phyloP scores from a whole-genome alignment of 1,284 basidiomycete species.

The Inonotus hispidus region DNA sequence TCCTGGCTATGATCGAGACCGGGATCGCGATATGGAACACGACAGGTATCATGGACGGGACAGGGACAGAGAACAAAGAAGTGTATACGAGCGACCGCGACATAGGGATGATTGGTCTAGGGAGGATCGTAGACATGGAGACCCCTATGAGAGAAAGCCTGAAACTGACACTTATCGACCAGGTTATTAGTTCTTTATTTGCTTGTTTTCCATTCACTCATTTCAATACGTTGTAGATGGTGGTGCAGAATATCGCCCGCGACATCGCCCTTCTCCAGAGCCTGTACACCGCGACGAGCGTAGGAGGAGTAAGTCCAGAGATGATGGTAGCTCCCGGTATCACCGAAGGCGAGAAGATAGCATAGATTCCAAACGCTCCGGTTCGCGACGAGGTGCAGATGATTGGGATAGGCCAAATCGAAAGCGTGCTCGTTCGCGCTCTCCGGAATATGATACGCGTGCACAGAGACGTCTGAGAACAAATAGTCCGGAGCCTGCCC shows the following conservation, averaged over 20 bases:
- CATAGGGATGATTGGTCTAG: constrained; percentile 5
- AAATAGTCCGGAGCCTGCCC: background rate
- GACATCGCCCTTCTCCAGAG: constrained; percentile 8
- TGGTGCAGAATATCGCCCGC: constrained; percentile 6
- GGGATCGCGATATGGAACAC: constrained; percentile 10
- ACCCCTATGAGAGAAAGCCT: background rate
- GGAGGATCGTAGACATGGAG: constrained; percentile 1
- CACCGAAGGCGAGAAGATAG: constrained; percentile 3
- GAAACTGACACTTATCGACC: constrained; percentile 5
- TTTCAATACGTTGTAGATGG: background rate
- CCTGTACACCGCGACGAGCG: background rate
- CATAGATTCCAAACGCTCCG: constrained; percentile 8
- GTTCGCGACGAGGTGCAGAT: background rate
- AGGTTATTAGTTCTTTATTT: background rate
- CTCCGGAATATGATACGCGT: background rate
- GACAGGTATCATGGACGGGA: constrained; percentile 11
- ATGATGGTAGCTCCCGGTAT: background rate
- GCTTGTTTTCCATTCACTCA: background rate
- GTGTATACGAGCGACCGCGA: constrained; percentile 9
- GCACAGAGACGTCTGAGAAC: background rate
- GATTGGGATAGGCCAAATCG: background rate
- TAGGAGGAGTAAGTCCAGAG: background rate
- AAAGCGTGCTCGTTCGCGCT: constrained; percentile 7
- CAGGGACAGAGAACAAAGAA: constrained; percentile 2
- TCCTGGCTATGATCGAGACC: constrained; percentile 14